Percentiles rank a stretch among this genome's conserved stretches.
These are phyloP conservation scores for Hevea brasiliensis DNA, from an alignment of 345 rosid genomes.

Conservation along the genomic window DNA sequence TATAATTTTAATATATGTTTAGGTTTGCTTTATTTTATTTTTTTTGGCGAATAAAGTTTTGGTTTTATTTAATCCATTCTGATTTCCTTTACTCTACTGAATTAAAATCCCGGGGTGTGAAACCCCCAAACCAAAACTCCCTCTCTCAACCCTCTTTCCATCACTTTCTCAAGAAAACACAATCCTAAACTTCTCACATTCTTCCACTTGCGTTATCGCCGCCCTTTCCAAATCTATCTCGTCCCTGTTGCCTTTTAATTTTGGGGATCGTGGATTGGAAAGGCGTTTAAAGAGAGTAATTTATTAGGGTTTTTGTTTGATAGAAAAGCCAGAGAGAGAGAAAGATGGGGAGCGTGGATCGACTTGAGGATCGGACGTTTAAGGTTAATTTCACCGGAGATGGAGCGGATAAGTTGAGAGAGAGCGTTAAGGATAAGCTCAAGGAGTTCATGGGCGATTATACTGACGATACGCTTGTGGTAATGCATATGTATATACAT, in stretches of 20 bases:
- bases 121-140: neutral
- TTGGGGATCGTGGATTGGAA: neutral
- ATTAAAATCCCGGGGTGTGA: constrained; percentile 11
- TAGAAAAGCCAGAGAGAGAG: neutral
- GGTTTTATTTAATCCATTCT: neutral
- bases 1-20: too few species aligned
- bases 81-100: too few species aligned
- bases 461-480: constrained; percentile 97
- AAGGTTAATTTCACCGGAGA: constrained; percentile 66
- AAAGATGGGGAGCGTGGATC: constrained; percentile 68
- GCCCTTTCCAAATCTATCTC: neutral
- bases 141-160: neutral
- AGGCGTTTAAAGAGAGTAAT: neutral
- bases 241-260: neutral
- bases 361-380: constrained; percentile 66
- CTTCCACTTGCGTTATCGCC: neutral
- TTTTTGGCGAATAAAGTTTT: neutral
- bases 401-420: constrained; percentile 72
- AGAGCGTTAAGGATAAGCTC: constrained; percentile 65
- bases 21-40: neutral
- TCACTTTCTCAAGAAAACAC: constrained; percentile 11
- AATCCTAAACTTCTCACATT: neutral
- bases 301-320: constrained; percentile 15
- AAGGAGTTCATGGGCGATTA: constrained; percentile 98
- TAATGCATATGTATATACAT: constrained; percentile 22